phyloP scores from a whole-genome alignment of 2,329 filamentous ascomycete species.

The Aspergillus latus region DNA sequence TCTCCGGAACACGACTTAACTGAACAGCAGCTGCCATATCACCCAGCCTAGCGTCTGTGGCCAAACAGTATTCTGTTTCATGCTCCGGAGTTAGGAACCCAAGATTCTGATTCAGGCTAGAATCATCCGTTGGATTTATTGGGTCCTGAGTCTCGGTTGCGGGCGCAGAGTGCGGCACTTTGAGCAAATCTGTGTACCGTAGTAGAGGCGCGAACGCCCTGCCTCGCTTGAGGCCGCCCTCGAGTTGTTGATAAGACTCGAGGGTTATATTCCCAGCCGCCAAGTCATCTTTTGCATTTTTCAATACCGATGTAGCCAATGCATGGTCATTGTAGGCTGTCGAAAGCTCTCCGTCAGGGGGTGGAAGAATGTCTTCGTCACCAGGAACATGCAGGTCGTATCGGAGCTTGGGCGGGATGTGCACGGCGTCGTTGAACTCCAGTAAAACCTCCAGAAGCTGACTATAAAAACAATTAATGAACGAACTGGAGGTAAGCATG shows the following conservation, averaged over 20 bases:
- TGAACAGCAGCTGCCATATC: slow-evolving; percentile 54
- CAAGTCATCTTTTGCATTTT: slow-evolving; percentile 41
- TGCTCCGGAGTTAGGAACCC: slow-evolving; percentile 48
- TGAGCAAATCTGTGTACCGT: slow-evolving; percentile 34
- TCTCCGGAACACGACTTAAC: slow-evolving; percentile 41
- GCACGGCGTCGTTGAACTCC: slow-evolving; percentile 81
- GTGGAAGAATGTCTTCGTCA: slow-evolving; percentile 50
- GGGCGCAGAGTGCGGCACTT: slow-evolving; percentile 32
- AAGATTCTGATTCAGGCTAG: slow-evolving; percentile 34
- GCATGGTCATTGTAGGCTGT: slow-evolving; percentile 35
- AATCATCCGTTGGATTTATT: slow-evolving; percentile 18
- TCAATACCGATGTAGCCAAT: slow-evolving; percentile 36
- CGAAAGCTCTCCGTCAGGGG: slow-evolving; percentile 41
- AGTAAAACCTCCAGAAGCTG: slow-evolving; percentile 84
- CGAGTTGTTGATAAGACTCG: slow-evolving; percentile 39
- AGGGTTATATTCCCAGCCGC: slow-evolving; percentile 37
- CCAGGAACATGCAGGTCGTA: slow-evolving; percentile 63
- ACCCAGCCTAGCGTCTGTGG: slow-evolving; percentile 43
- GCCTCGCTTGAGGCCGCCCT: slow-evolving; percentile 40
- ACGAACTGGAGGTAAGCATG: background rate
- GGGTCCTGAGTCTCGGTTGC: slow-evolving; percentile 17
- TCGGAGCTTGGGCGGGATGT: slow-evolving; percentile 72
- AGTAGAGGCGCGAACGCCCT: slow-evolving; percentile 40
- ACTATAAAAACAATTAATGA: slow-evolving; percentile 49
- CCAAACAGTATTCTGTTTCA: slow-evolving; percentile 44